Evolutionary conservation across 2,329 filamentous ascomycete genomes (phyloP), one percentile per base, ranked within the genome.

Genomic region (Macroventuria anomochaeta): DNA sequence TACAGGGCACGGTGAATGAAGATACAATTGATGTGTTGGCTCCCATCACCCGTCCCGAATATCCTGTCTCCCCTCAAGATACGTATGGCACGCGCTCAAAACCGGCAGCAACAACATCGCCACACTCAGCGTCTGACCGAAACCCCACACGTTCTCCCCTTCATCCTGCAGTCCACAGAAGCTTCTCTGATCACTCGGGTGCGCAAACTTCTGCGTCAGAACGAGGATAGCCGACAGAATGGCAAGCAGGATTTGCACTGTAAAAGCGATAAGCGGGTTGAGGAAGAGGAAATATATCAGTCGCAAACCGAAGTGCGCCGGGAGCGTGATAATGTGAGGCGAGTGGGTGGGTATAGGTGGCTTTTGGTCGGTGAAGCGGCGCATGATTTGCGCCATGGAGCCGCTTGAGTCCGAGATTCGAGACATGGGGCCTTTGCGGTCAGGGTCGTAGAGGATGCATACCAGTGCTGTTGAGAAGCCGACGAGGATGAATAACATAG

Each of bases 91-190:
- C 3, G 67, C 68, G 25, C 61, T 64, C 53, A 71, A 59, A 7
- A 60, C 62, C 1, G 67, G 69, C 7, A 70, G 23, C 28, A 69
- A 31, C 41, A 70, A 46, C 65, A 72, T 69, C 2, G 64, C 63
- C 20, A 70, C 62, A 53, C 64, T 68, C 54, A 72, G 34, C 17
- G 67, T 72, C 53, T 71, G 67, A 5, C 69, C 64, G 41, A 71
- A 71, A 3, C 67, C 65, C 68, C 68, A 71, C 12, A 54, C 38
- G 40, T 72, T 69, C 46, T 71, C 68, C 5, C 48, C 59, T 10
- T 59, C 34, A 28, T 64, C 60, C 20, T 67, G 62, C 26, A 72
- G 23, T 10, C 67, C 63, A 31, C 67, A 72, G 41, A 61, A 67
- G 17, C 38, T 39, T 11, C 31, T 37, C 1, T 52, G 18, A 39